A percentile compares a stretch with the other conserved stretches of the same genome.
Evolutionary conservation across 2,329 filamentous ascomycete species (phyloP).

Genomic region (Cercospora citrullina): DNA sequence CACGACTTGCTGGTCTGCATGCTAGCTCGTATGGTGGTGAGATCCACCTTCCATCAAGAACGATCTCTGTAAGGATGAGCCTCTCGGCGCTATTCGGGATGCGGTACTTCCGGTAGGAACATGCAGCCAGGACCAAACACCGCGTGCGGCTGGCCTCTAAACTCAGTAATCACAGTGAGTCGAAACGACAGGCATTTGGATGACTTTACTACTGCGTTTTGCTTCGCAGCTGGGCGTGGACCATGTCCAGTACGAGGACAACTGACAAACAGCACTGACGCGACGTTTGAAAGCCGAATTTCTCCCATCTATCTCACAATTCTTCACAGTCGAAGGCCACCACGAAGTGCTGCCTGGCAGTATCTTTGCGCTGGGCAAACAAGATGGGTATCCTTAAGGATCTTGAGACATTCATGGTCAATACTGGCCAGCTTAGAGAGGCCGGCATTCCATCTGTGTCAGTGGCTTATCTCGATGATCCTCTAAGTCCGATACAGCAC

Average conservation of each 20-base stretch:
- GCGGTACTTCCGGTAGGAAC: neutral
- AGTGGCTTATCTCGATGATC: conserved; percentile 26
- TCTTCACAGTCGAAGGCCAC: neutral
- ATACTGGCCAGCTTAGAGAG: conserved; percentile 13
- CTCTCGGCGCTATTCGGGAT: neutral
- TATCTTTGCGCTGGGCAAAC: neutral
- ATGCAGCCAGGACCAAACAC: neutral
- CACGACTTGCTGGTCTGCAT: neutral
- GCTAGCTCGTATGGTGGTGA: neutral
- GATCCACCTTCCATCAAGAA: neutral
- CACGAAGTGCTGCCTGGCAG: neutral
- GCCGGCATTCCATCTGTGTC: conserved; percentile 28
- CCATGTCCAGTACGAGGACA: neutral
- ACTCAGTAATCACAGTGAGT: neutral
- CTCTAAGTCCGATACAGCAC: conserved; percentile 19
- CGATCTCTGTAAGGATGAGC: neutral
- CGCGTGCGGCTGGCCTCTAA: neutral
- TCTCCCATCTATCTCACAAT: neutral
- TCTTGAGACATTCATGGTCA: conserved; percentile 19
- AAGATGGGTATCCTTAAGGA: conserved; percentile 11
- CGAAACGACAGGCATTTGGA: neutral
- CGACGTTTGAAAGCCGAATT: neutral
- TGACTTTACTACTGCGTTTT: neutral
- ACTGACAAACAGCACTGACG: neutral
- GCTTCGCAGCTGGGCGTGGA: neutral